These are phyloP conservation scores for Leptodontidium sp. DNA, from an alignment of 2,329 filamentous ascomycete genomes.

Conservation along the genomic window DNA sequence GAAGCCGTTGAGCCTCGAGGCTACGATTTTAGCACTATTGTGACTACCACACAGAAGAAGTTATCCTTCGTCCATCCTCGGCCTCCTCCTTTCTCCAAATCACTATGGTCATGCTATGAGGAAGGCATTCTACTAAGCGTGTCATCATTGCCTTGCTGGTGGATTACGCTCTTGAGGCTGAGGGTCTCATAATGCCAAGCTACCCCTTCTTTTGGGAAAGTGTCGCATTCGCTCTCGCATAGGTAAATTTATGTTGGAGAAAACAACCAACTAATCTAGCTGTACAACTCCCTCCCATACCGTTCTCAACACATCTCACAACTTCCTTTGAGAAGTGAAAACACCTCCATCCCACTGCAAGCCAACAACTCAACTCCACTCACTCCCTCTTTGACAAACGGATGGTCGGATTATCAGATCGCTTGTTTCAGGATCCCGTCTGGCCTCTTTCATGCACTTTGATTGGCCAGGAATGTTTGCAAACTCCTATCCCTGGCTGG, in stretches of 20 bases:
- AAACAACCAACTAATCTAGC: no score
- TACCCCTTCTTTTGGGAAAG: background rate
- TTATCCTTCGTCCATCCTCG: no score
- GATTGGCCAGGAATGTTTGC: constrained; percentile 15
- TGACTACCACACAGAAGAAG: no score
- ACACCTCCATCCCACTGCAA: background rate
- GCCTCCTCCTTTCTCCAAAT: no score
- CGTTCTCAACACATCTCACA: background rate
- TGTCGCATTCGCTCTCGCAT: no score
- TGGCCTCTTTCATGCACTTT: background rate
- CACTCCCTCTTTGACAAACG: background rate
- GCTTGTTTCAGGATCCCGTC: constrained; percentile 20
- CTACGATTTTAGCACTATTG: no score
- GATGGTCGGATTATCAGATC: constrained; percentile 15
- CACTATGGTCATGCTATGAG: background rate
- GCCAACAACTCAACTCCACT: background rate
- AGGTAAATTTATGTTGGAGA: no score
- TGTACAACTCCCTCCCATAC: background rate
- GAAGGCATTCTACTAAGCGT: background rate
- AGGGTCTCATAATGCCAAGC: constrained; percentile 2
- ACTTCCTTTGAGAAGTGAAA: background rate
- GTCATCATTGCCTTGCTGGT: background rate
- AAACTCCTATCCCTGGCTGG: background rate
- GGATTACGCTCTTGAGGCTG: background rate
- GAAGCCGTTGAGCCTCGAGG: no score